Base-by-base conservation (phyloP, 163 green algal genomes). In the Coccomyxa subellipsoidea region DNA sequence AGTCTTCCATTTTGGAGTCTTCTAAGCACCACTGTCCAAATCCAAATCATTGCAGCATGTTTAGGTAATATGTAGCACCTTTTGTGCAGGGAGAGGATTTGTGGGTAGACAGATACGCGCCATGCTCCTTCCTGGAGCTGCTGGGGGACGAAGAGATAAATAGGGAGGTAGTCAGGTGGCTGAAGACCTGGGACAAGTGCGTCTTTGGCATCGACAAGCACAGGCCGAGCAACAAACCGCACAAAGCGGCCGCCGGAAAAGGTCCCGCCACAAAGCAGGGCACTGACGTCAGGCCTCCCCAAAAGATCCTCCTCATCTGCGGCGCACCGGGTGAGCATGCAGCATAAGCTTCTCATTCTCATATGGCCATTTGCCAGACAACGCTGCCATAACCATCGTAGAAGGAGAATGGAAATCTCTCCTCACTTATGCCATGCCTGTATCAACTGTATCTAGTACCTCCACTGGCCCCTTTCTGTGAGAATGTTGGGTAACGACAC, bases 81-180 rank as follows among this genome's bases (percentile, higher is more conserved):
- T 59, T 12, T 18, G 23, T 59, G 71, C 71, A 78, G 71, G 34
- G 34, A 38, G 78, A 77, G 40, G 7, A 75, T 73, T 88, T 97
- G 66, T 98, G 95, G 95, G 94, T 97, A 29, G 89, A 97, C 85
- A 95, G 94, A 86, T 96, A 98, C 85, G 83, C 90, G 0, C 95
- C 95, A 4, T 59, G 78, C 2, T 76, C 72, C n/a, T 99, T 96
- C 87, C 88, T 92, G 38, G 90, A 96, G 75, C 86, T 99, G 69
- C 90, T 99, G 25, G 94, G 86, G 39, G 92, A 96, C 77, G 94
- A 98, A 84, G 78, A 86, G 7, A 92, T 91, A 83, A 99, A 99
- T 88, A 88, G 93, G 32, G 91, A 92, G 54, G 87, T 94, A 10
- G 76, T 95, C 8, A 91, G 93, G 71, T 98, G 94, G 91, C 83